Evolutionary conservation across 495 filamentous ascomycete genomes (phyloP).

Genomic region (Copromyces sp.): DNA sequence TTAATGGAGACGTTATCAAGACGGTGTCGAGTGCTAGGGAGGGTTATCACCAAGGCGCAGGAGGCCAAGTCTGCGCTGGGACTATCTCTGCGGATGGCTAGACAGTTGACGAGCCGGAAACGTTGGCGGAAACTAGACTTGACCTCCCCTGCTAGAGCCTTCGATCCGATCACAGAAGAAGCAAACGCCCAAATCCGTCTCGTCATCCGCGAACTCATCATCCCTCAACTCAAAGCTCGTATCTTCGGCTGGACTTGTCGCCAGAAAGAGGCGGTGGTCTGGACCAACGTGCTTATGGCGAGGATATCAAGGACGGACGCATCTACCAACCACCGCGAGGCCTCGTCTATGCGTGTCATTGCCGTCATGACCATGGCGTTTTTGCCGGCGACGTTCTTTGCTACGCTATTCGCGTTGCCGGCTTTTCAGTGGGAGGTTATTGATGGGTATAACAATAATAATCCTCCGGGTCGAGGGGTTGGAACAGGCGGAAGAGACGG

Average conservation of each 20-base stretch:
- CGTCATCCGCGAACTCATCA: not conserved
- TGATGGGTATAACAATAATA: not conserved
- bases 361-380: conserved; percentile 10
- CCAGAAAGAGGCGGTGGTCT: not conserved
- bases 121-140: not conserved
- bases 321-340: not conserved
- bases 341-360: conserved; percentile 3
- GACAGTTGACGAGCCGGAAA: not conserved
- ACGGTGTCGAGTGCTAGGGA: not conserved
- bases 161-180: not conserved
- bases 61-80: not conserved
- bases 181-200: not conserved
- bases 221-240: not conserved
- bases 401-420: conserved; percentile 27
- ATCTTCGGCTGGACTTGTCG: not conserved
- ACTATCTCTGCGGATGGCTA: not conserved
- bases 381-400: conserved; percentile 11
- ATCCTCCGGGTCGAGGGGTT: not conserved
- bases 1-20: not conserved
- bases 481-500: not conserved
- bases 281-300: not conserved
- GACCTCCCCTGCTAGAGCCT: not conserved
- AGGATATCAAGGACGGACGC: not conserved
- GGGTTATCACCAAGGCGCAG: not conserved
- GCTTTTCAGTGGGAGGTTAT: conserved; percentile 20